Conservation (phyloP, 139 green algal genomes). For the Yamagishiella unicocca region DNA sequence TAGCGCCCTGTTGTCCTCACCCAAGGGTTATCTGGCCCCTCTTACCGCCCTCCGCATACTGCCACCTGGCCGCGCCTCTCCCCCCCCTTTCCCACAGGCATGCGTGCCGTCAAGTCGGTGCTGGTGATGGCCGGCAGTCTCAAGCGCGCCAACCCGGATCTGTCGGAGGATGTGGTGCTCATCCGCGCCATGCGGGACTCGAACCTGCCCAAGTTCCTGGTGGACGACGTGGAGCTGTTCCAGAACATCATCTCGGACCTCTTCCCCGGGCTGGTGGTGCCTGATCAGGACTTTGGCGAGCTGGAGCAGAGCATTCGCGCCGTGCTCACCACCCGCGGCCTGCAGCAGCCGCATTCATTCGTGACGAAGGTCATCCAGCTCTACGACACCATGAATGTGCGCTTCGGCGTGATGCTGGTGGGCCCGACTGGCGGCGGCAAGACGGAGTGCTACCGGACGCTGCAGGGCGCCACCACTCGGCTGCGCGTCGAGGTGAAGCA, state of each 20-base stretch:
- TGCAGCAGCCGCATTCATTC: constrained; percentile 74
- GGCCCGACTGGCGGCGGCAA: constrained; percentile 84
- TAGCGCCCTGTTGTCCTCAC: no score
- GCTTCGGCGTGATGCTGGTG: constrained; percentile 91
- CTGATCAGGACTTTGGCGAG: constrained; percentile 80
- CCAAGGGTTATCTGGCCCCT: no score
- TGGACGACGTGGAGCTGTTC: constrained; percentile 86
- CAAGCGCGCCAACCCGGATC: constrained; percentile 79
- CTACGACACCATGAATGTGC: constrained; percentile 89
- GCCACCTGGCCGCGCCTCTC: constrained; percentile 68
- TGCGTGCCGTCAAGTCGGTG: constrained; percentile 90
- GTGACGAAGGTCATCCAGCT: constrained; percentile 90
- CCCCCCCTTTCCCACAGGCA: constrained; percentile 62
- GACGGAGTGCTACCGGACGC: constrained; percentile 75
- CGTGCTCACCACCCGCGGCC: constrained; percentile 57
- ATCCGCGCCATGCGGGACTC: constrained; percentile 88
- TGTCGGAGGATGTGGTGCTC: constrained; percentile 81
- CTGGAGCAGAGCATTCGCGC: constrained; percentile 74
- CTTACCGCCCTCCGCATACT: background rate
- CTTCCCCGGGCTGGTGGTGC: constrained; percentile 83
- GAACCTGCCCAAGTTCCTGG: constrained; percentile 93
- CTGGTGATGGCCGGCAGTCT: constrained; percentile 89
- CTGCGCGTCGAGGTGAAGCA: constrained; percentile 70
- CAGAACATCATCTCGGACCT: constrained; percentile 89
- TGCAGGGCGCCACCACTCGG: constrained; percentile 76